Evolutionary conservation across 306 rosid genomes (phyloP).

Genomic region (Crataegus laevigata): DNA sequence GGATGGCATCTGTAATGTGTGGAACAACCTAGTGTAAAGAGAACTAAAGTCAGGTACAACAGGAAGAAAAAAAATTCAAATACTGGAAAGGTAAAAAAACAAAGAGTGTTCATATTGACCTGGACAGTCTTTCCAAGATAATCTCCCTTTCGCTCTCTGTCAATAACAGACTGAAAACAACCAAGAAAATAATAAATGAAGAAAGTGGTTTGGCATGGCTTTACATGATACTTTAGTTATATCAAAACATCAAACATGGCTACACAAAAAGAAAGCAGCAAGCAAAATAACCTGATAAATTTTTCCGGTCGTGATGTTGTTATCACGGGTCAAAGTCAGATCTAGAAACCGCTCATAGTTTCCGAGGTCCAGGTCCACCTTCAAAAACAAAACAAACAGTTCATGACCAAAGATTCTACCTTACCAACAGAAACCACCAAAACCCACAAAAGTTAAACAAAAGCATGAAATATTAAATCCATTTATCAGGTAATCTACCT

Average conservation of each 20-base stretch:
- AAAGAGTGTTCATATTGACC: constrained; percentile 28
- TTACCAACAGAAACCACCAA: neutral
- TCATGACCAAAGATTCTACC: neutral
- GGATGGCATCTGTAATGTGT: constrained; percentile 79
- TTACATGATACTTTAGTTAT: neutral
- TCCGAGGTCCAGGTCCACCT: constrained; percentile 95
- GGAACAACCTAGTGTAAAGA: constrained; percentile 61
- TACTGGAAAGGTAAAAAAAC: neutral
- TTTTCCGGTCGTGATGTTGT: constrained; percentile 86
- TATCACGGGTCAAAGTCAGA: constrained; percentile 65
- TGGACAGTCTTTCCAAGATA: constrained; percentile 88
- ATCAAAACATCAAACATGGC: neutral
- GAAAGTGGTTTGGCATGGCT: neutral
- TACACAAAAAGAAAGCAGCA: neutral
- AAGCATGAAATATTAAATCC: neutral
- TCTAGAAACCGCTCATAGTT: constrained; percentile 85
- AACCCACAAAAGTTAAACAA: neutral
- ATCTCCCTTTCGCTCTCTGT: constrained; percentile 83
- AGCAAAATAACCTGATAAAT: constrained; percentile 59
- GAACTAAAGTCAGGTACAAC: constrained; percentile 13
- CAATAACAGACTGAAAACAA: constrained; percentile 50
- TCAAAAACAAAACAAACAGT: constrained; percentile 11
- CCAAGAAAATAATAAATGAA: constrained; percentile 3
- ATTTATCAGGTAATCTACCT: constrained; percentile 38
- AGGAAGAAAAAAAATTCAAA: neutral